Conservation (phyloP, 192 early-diverging fungal genomes). For the Umbelopsis sp. region DNA sequence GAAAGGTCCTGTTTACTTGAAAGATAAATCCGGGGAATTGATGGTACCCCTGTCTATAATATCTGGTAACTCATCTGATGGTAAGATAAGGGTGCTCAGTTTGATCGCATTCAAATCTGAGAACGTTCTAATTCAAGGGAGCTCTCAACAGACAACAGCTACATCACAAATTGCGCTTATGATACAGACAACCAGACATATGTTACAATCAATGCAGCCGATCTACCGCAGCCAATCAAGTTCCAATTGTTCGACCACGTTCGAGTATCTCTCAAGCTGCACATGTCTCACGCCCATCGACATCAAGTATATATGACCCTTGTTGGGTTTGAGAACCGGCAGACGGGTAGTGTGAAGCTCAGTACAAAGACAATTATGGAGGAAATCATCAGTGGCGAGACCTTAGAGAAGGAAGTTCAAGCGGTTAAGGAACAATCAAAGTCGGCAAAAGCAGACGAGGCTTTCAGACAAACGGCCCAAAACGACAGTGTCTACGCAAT, state of each 20-base stretch:
- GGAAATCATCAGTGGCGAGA: conserved; percentile 27
- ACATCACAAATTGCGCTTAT: conserved; percentile 38
- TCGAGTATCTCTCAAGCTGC: conserved; percentile 56
- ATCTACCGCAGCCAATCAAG: conserved; percentile 39
- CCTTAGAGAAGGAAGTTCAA: neutral
- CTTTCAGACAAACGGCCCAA: conserved; percentile 15
- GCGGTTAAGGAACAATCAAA: conserved; percentile 5
- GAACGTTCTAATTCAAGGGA: neutral
- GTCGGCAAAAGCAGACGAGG: neutral
- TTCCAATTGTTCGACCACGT: conserved; percentile 69
- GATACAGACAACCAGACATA: conserved; percentile 50
- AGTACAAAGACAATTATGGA: conserved; percentile 26
- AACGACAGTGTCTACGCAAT: conserved; percentile 41
- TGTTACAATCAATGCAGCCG: conserved; percentile 44
- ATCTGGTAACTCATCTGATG: conserved; percentile 44
- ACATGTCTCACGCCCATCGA: conserved; percentile 60
- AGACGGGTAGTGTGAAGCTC: neutral
- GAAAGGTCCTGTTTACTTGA: conserved; percentile 70
- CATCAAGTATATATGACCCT: conserved; percentile 67
- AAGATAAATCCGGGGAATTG: conserved; percentile 56
- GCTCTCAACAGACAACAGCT: conserved; percentile 19
- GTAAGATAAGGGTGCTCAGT: conserved; percentile 22
- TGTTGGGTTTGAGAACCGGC: conserved; percentile 47
- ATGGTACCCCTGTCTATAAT: conserved; percentile 62
- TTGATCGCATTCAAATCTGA: neutral